Conservation (phyloP, 2,329 filamentous ascomycete genomes). For the Aphanocladium album region DNA sequence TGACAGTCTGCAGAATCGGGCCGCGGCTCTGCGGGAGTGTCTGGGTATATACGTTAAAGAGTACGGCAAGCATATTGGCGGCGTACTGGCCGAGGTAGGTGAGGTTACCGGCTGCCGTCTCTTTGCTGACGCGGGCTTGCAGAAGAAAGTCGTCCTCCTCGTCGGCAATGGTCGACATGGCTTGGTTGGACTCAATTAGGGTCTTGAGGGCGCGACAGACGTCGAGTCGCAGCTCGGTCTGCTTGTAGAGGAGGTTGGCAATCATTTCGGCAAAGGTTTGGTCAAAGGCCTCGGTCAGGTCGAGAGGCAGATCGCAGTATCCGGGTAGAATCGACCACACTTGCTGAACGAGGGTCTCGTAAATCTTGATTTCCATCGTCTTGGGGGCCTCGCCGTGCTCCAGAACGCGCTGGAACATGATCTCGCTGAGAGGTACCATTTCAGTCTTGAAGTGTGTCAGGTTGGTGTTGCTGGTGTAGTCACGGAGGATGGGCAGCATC, state of each 20-base stretch:
- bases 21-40: slow-evolving; percentile 89
- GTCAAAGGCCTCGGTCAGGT: slow-evolving; percentile 72
- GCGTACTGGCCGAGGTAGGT: slow-evolving; percentile 74
- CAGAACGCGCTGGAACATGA: slow-evolving; percentile 82
- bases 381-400: slow-evolving; percentile 79
- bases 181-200: slow-evolving; percentile 86
- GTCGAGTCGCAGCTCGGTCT: slow-evolving; percentile 79
- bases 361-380: slow-evolving; percentile 96
- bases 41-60: slow-evolving; percentile 99
- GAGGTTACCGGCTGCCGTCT: slow-evolving; percentile 71
- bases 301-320: slow-evolving; percentile 88
- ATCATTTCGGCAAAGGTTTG: slow-evolving; percentile 84
- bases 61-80: slow-evolving; percentile 83
- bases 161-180: slow-evolving; percentile 64
- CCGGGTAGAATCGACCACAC: slow-evolving; percentile 92
- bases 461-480: slow-evolving; percentile 84
- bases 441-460: slow-evolving; percentile 79
- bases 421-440: slow-evolving; percentile 83
- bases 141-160: slow-evolving; percentile 68
- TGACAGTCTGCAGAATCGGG: slow-evolving; percentile 89
- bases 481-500: slow-evolving; percentile 87
- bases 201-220: slow-evolving; percentile 82
- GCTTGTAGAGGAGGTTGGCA: slow-evolving; percentile 87
- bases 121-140: slow-evolving; percentile 72
- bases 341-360: slow-evolving; percentile 91